Conservation (phyloP, 2,329 filamentous ascomycete genomes). For the Cladosporium colombiae region DNA sequence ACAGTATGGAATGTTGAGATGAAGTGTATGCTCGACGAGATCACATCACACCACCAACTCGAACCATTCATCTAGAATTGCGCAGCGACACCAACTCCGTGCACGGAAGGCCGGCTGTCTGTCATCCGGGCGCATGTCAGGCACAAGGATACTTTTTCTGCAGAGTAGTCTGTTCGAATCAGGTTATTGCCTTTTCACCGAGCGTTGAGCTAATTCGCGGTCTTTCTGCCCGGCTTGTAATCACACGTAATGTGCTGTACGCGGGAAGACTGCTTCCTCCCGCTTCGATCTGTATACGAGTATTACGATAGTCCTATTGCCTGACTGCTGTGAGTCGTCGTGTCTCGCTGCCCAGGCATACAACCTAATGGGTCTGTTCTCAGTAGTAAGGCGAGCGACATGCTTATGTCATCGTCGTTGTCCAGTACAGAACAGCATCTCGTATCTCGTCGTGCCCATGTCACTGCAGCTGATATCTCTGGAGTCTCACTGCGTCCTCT, state of each 20-base stretch:
- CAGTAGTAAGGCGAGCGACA: background rate
- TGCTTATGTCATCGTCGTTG: background rate
- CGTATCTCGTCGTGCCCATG: background rate
- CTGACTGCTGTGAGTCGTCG: background rate
- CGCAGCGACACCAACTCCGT: background rate
- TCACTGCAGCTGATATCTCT: background rate
- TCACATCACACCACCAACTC: background rate
- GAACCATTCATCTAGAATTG: background rate
- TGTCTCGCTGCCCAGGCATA: background rate
- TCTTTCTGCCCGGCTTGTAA: background rate
- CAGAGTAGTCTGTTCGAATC: background rate
- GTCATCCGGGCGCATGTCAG: background rate
- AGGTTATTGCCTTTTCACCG: background rate
- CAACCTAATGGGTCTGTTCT: background rate
- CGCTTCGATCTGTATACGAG: background rate
- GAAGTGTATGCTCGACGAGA: background rate
- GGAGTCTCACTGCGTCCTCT: background rate
- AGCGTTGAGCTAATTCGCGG: background rate
- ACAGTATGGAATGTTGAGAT: background rate
- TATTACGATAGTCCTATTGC: background rate
- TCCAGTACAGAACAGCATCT: background rate
- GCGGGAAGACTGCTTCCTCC: background rate
- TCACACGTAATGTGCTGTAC: background rate
- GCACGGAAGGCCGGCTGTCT: background rate
- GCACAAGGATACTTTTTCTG: conserved; percentile 3